Evolutionary conservation across 2,329 filamentous ascomycete genomes (phyloP).

Genomic region (Trichophyton benhamiae): DNA sequence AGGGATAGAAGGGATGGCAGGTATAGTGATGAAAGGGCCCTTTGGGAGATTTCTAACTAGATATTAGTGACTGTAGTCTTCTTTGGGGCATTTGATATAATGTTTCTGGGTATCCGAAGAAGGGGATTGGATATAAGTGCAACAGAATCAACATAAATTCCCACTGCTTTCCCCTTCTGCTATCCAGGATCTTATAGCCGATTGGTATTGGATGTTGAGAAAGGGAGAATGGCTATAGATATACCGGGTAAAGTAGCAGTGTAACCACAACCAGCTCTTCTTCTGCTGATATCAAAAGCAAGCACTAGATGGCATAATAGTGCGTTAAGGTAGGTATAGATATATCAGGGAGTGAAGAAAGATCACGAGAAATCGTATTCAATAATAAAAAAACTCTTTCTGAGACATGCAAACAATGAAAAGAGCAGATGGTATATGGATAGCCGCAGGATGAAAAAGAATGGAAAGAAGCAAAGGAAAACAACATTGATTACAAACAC

Average conservation of each 20-base stretch:
- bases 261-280: too few relatives aligned
- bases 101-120: not conserved
- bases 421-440: not conserved
- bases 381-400: not conserved
- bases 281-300: too few relatives aligned
- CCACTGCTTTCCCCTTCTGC: not conserved
- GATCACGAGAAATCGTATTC: not conserved
- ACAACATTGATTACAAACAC: not conserved
- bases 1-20: not conserved
- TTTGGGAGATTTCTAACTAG: not conserved
- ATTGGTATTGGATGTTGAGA: not conserved
- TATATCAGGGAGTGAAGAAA: not conserved
- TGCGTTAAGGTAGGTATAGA: not conserved
- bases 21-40: not conserved
- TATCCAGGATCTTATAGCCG: not conserved
- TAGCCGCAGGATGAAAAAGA: not conserved
- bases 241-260: not conserved
- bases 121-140: not conserved
- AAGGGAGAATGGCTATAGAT: not conserved
- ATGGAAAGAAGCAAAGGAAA: not conserved
- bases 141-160: not conserved
- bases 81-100: not conserved
- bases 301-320: too few relatives aligned
- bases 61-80: not conserved
- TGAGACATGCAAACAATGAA: constrained; percentile 1